Percentiles rank a stretch among this genome's conserved stretches.
These are phyloP conservation scores for Verticillium klebahnii DNA, from an alignment of 2,329 filamentous ascomycete genomes.

Conservation along the genomic window DNA sequence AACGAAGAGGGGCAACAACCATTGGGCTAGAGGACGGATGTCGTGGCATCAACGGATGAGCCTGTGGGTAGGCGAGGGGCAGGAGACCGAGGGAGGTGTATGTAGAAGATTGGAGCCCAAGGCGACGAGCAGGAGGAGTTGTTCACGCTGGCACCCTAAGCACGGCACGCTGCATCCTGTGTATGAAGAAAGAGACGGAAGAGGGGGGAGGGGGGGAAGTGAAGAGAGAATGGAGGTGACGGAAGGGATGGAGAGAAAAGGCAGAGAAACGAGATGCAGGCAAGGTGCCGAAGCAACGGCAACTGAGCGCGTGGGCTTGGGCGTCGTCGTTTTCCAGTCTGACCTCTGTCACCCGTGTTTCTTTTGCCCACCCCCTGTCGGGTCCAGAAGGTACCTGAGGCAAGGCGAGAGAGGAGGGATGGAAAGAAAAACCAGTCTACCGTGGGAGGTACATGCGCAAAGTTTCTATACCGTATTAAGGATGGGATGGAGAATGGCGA, in stretches of 20 bases:
- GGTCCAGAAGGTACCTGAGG: neutral
- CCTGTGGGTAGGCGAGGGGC: slow-evolving; percentile 6
- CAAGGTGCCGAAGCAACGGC: neutral
- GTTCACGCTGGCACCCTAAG: slow-evolving; percentile 13
- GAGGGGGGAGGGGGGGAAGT: slow-evolving; percentile 5
- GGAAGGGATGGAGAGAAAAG: slow-evolving; percentile 12
- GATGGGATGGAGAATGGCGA: neutral
- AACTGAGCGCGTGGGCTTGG: neutral
- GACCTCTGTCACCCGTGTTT: neutral
- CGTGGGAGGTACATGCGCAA: neutral
- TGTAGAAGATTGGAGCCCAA: slow-evolving; percentile 1
- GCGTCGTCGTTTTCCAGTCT: neutral
- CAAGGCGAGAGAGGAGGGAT: neutral
- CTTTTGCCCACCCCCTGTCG: neutral
- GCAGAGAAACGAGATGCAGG: neutral
- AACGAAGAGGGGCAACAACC: slow-evolving; percentile 6
- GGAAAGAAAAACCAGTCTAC: neutral
- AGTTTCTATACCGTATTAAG: neutral
- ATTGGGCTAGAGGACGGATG: slow-evolving; percentile 9
- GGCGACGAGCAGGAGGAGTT: slow-evolving; percentile 5
- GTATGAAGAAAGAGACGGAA: slow-evolving; percentile 6
- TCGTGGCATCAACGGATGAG: slow-evolving; percentile 7
- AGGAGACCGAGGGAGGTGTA: neutral
- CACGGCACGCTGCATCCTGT: slow-evolving; percentile 14
- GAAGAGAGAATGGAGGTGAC: slow-evolving; percentile 5